Base-by-base conservation (phyloP, 179 eudicot genomes). In the Silene noctiflora region DNA sequence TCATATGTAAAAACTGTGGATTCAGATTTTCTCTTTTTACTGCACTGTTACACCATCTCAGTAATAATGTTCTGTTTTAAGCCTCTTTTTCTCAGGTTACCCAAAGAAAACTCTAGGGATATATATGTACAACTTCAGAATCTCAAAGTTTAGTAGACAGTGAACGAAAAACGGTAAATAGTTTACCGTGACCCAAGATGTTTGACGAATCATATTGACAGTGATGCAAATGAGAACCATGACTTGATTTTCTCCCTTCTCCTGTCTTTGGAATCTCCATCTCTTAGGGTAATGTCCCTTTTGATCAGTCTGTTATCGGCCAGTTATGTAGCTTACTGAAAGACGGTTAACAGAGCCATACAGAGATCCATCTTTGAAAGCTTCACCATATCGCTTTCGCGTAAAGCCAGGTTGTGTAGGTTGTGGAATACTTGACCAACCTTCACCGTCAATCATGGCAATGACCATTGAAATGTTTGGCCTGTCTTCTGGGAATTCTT, bases 361-460 rank as follows among this genome's bases (percentile, higher is more conserved):
- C 33, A 4, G 25, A 46, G 4, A 22, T 16, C 22, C 67, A 51
- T 48, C 21, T 10, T 1, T 2, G 10, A 0, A 6, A 33, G 55
- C 67, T 11, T 63, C 24, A 33, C n/a, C 35, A 51, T 53, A 2
- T 42, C 72, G 55, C 51, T 66, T 65, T n/a, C 10, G 80, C 20
- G 83, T 76, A 78, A 83, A 86, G 21, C 82, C 91, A 4, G 89
- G 91, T 58, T 76, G 81, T 65, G 78, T 81, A 6, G 87, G 89
- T 21, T 0, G 35, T 4, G 89, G 84, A 55, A 88, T 77, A 66
- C 73, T 74, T 1, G 67, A 63, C 19, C 78, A 27, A n/a, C 67
- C 82, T 62, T 88, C 87, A 55, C 83, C 79, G 19, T 51, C 72
- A 31, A 87, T 78, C 88, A 88, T 77, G 1, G 86, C 85, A 13